Base-by-base conservation (phyloP, 805 yeast genomes). In the Lipomyces lipofer region DNA sequence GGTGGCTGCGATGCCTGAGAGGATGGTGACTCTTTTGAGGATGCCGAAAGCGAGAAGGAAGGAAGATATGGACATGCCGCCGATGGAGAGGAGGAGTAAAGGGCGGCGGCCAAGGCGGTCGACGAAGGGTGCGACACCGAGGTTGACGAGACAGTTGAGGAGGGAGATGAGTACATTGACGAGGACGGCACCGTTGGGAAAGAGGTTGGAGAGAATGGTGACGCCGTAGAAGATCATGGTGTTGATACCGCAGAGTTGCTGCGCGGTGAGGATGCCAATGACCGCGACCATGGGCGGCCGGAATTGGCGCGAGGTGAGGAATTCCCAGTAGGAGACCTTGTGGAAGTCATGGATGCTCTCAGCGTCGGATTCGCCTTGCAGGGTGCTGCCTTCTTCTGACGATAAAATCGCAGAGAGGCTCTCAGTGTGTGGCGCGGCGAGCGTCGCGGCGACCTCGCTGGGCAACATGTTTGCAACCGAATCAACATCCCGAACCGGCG, bases 161-260 rank as follows among this genome's bases (percentile, higher is more conserved):
- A 84, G 62, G 1, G 97, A 87, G 30, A 94, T 85, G 47, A 82
- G 67, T 63, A 92, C 83, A 66, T 91, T 92, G 62, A 91, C 80
- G 8, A 78, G 63, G 4, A 86, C 80, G 1, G 97, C 84, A 51
- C 80, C 75, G 10, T 79, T 72, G 1, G 98, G 97, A 59, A 89
- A 78, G 3, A 86, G 72, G 6, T 80, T 73, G n/a, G 84, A 75
- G 48, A 94, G 74, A 0, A 92, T 86, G 12, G 88, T 81, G 4
- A 92, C 97, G 3, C 99, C 99, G 69, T 92, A 94, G 67, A 92
- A 88, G 19, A 94, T 82, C 56, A 94, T 89, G 1, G 96, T 83
- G 69, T 94, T 94, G 67, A 94, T 88, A 30, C 99, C 99, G 63
- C 89, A 83, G 54, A 92, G 81, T 69, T 94, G 99, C 72, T 94